These are phyloP conservation scores for Pythium utonaiense DNA, from an alignment of 352 stramenopile species.

Conservation along the genomic window DNA sequence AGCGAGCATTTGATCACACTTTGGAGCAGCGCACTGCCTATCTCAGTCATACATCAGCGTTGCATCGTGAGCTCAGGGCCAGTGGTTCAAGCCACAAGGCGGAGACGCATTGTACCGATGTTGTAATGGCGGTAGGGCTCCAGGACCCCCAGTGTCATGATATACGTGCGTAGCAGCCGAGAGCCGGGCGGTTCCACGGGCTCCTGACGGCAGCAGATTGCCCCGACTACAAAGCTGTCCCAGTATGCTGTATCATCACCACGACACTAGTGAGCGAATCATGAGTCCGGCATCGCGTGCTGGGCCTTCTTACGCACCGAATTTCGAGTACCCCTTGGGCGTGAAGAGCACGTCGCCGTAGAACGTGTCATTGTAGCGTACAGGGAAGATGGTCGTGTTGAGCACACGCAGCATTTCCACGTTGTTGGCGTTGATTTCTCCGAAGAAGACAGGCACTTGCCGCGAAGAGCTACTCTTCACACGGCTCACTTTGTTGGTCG, in stretches of 20 bases:
- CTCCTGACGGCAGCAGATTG: constrained; percentile 89
- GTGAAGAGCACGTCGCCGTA: constrained; percentile 88
- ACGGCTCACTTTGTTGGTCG: not conserved
- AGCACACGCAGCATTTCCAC: constrained; percentile 81
- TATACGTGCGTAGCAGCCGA: constrained; percentile 74
- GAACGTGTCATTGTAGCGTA: constrained; percentile 91
- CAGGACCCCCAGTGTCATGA: constrained; percentile 94
- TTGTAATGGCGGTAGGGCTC: constrained; percentile 78
- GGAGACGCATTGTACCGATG: constrained; percentile 65
- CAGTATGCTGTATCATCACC: constrained; percentile 50
- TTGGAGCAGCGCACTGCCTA: constrained; percentile 43
- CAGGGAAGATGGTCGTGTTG: constrained; percentile 90
- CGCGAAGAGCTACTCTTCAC: not conserved
- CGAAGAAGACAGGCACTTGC: constrained; percentile 21
- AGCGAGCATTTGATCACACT: constrained; percentile 34
- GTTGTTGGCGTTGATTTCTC: constrained; percentile 56
- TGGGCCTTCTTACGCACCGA: too few species aligned
- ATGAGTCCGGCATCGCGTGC: too few species aligned
- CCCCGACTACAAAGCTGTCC: constrained; percentile 79
- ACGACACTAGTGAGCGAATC: too few species aligned
- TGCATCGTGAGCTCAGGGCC: too few species aligned
- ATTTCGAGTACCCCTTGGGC: constrained; percentile 43
- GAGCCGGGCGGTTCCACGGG: constrained; percentile 12
- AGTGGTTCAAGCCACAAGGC: too few species aligned
- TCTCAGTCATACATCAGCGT: too few species aligned